These are phyloP conservation scores for Fraxinus paxiana DNA, from an alignment of 305 asterid genomes.

Conservation along the genomic window DNA sequence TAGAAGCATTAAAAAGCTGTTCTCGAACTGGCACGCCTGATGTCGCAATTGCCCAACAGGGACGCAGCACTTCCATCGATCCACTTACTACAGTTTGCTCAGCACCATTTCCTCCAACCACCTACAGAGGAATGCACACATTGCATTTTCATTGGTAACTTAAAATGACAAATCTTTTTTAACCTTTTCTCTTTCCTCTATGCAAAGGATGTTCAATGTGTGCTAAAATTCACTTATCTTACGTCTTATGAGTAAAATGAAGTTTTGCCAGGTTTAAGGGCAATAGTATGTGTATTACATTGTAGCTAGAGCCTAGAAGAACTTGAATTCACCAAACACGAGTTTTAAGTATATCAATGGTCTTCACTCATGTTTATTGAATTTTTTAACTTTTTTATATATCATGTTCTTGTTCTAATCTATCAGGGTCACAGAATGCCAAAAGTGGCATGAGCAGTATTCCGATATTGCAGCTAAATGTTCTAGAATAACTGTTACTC, in stretches of 20 bases:
- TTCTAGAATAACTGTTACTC: background rate
- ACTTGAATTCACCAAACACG: background rate
- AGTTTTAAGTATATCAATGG: background rate
- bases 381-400: background rate
- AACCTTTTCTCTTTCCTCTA: background rate
- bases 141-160: background rate
- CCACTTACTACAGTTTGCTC: conserved; percentile 91
- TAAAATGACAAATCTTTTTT: background rate
- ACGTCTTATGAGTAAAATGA: background rate
- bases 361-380: background rate
- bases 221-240: background rate
- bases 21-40: conserved; percentile 95
- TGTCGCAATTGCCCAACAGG: conserved; percentile 98
- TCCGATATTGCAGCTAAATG: background rate
- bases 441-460: background rate
- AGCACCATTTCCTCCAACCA: conserved; percentile 92
- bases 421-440: background rate
- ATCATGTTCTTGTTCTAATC: background rate
- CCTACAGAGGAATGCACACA: conserved; percentile 41
- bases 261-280: background rate
- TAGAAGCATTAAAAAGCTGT: conserved; percentile 93
- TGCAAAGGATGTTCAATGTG: background rate
- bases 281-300: background rate
- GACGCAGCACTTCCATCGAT: conserved; percentile 88
- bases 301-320: background rate